Base-by-base conservation (phyloP, 1,284 basidiomycete genomes). In the Volvariella surrecta region DNA sequence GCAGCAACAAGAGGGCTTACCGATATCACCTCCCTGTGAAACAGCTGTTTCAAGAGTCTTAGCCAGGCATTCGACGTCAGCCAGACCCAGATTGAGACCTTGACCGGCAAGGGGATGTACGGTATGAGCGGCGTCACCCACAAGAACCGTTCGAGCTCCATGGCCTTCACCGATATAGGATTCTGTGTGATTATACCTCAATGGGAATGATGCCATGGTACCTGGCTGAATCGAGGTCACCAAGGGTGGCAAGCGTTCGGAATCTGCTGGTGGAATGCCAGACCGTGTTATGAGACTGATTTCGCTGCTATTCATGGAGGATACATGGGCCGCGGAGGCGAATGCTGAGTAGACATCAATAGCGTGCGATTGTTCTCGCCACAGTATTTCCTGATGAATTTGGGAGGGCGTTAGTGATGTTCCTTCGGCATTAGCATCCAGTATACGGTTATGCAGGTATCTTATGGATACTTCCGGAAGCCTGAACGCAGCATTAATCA, bases 41-140 rank as follows among this genome's bases (percentile, higher is more conserved):
- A 86, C 54, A 0, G 82, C 71, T 4, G 66, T 54, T 21, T 78
- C 63, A 34, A 94, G 76, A 50, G 77, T 79, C 30, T 69, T 65
- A 1, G 79, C 68, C 16, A 95, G 73, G 43, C 74, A 74, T 53
- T 83, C 73, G 0, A 83, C 90, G 58, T 99, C 95, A 1, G 74
- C 87, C 13, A 99, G 67, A 15, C 95, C 96, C 54, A 95, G 70
- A 60, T 99, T 99, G 34, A 99, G 68, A 0, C 95, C 96, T 58
- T 99, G 96, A 1, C 96, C 96, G 0, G 94, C 95, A n/a, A 99
- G 76, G 0, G 96, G 96, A 57, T 99, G 96, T 3, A 92, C 75
- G 0, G 90, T 90, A 57, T 99, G 96, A 11, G 94, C 95, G 1
- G 96, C 94, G 62, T 99, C 96, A 3, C 96, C 96, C 1, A 99